These are phyloP conservation scores for Ophiosphaerella narmari DNA, from an alignment of 2,329 filamentous ascomycete genomes.

Conservation along the genomic window DNA sequence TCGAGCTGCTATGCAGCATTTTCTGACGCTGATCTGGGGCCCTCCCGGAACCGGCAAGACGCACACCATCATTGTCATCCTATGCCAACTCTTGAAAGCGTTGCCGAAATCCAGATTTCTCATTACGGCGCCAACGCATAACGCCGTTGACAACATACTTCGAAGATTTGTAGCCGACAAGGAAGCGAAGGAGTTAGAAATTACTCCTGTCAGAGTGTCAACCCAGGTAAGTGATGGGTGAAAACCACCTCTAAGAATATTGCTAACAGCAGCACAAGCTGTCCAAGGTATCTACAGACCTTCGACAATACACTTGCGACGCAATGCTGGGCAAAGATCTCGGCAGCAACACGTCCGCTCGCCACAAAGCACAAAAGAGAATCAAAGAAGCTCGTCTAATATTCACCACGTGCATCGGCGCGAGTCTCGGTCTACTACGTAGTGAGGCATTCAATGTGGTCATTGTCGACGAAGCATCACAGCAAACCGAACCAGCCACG, in stretches of 20 bases:
- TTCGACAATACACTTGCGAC: constrained; percentile 29
- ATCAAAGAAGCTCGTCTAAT: constrained; percentile 47
- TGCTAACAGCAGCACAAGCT: constrained; percentile 11
- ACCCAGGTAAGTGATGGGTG: constrained; percentile 19
- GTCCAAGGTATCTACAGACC: constrained; percentile 24
- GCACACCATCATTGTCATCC: constrained; percentile 48
- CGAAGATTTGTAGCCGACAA: constrained; percentile 20
- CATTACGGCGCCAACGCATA: constrained; percentile 52
- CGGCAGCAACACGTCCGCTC: constrained; percentile 22
- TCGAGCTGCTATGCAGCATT: constrained; percentile 30
- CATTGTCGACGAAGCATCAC: constrained; percentile 55
- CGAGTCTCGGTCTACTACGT: constrained; percentile 50
- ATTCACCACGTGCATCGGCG: constrained; percentile 53
- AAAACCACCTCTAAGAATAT: not conserved
- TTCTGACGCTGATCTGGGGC: constrained; percentile 51
- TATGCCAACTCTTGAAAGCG: constrained; percentile 37
- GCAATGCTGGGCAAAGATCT: constrained; percentile 44
- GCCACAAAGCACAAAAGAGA: constrained; percentile 45
- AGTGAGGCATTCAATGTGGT: constrained; percentile 47
- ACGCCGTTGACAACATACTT: constrained; percentile 54
- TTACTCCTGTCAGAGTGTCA: constrained; percentile 21
- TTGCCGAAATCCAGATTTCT: constrained; percentile 36
- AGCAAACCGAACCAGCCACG: constrained; percentile 50
- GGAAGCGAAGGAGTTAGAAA: constrained; percentile 7
- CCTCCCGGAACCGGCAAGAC: constrained; percentile 55